Percentiles rank a stretch among this genome's conserved stretches.
These are phyloP conservation scores for Spinacia oleracea DNA, from an alignment of 179 eudicot species.

Conservation along the genomic window DNA sequence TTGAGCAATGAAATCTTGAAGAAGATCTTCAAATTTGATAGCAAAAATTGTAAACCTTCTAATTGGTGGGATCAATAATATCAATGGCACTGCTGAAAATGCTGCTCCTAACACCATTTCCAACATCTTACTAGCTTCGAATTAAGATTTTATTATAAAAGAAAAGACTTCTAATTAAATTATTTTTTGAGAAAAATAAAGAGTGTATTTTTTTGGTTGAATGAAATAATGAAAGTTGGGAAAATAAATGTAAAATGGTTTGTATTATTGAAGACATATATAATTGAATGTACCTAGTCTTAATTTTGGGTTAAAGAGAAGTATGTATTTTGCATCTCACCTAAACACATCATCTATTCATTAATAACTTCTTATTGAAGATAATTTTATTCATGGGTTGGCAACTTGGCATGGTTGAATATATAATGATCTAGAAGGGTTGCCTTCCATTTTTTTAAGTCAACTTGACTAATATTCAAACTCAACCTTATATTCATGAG, in stretches of 20 bases:
- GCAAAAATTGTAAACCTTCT: constrained; percentile 26
- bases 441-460: not conserved
- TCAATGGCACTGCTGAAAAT: constrained; percentile 24
- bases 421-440: not conserved
- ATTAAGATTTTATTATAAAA: not conserved
- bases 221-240: not conserved
- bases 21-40: constrained; percentile 27
- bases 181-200: accelerated
- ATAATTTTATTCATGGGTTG: too few relatives aligned
- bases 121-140: constrained; percentile 21
- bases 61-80: constrained; percentile 26
- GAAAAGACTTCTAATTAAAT: not conserved
- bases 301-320: not conserved
- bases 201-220: not conserved
- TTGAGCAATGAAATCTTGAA: constrained; percentile 27
- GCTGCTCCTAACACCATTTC: constrained; percentile 26
- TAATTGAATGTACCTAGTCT: not conserved
- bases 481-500: too few relatives aligned
- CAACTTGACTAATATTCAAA: too few relatives aligned
- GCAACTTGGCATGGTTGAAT: too few relatives aligned
- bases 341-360: not conserved
- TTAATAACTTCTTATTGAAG: too few relatives aligned
- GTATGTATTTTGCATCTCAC: not conserved
- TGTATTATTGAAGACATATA: not conserved
- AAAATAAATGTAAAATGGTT: not conserved